These are phyloP conservation scores for Inga laurina DNA, from an alignment of 306 rosid species.

Conservation along the genomic window DNA sequence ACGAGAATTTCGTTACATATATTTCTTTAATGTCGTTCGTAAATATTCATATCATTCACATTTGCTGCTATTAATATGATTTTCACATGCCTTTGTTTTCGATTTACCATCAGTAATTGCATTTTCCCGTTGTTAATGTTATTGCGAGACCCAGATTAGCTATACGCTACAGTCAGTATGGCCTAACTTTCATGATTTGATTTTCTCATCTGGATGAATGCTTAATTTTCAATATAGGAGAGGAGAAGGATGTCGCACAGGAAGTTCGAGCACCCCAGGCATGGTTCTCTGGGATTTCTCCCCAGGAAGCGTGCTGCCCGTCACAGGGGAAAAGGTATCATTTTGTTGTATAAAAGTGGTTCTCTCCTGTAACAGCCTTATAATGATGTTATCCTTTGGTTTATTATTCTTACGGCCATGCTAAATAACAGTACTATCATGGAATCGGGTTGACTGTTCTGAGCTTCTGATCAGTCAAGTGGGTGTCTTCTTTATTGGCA, in stretches of 20 bases:
- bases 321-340: constrained; percentile 76
- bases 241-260: constrained; percentile 75
- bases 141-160: neutral
- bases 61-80: neutral
- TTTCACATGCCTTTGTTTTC: neutral
- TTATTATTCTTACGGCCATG: neutral
- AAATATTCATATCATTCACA: neutral
- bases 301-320: constrained; percentile 87
- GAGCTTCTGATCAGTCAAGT: neutral
- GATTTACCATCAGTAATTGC: neutral
- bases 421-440: neutral
- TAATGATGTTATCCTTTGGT: neutral
- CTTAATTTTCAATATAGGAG: constrained; percentile 2
- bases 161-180: neutral
- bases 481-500: neutral
- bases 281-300: constrained; percentile 85
- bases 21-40: neutral
- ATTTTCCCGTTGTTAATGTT: neutral
- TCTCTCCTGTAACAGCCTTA: neutral
- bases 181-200: neutral
- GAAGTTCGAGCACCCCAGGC: constrained; percentile 92
- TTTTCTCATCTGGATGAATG: neutral
- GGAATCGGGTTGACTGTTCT: neutral
- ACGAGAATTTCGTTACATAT: neutral
- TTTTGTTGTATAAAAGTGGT: neutral